phyloP scores from a whole-genome alignment of 1,284 basidiomycete genomes.

The Megacollybia platyphylla region DNA sequence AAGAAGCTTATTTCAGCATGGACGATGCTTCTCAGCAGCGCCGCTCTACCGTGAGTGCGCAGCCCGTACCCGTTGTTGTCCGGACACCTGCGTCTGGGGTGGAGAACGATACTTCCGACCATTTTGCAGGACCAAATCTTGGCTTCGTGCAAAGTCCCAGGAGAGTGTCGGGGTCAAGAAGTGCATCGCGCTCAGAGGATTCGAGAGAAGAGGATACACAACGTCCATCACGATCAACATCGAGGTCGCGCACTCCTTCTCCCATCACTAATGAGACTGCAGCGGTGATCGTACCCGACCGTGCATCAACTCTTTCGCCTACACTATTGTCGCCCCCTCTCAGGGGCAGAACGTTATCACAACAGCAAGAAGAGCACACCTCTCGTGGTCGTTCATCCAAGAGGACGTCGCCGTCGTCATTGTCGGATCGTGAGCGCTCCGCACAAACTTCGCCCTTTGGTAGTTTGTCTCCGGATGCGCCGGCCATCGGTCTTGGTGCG shows the following conservation, averaged over 20 bases:
- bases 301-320: neutral
- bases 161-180: slow-evolving; percentile 6
- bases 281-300: slow-evolving; percentile 9
- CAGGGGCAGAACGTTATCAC: slow-evolving; percentile 14
- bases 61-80: slow-evolving; percentile 9
- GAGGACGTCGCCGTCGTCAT: slow-evolving; percentile 34
- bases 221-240: slow-evolving; percentile 11
- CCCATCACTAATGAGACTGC: slow-evolving; percentile 19
- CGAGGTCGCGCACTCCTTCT: slow-evolving; percentile 27
- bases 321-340: slow-evolving; percentile 18
- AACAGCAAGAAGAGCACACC: slow-evolving; percentile 12
- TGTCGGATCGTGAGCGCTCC: slow-evolving; percentile 26
- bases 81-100: slow-evolving; percentile 10
- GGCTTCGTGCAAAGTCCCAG: slow-evolving; percentile 15
- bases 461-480: slow-evolving; percentile 46
- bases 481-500: slow-evolving; percentile 13
- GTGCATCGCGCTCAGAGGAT: slow-evolving; percentile 2
- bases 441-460: slow-evolving; percentile 30
- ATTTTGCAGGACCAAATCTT: slow-evolving; percentile 47
- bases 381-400: slow-evolving; percentile 41
- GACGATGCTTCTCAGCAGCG: slow-evolving; percentile 1
- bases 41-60: neutral
- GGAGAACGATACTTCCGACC: slow-evolving; percentile 42
- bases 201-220: slow-evolving; percentile 10
- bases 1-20: slow-evolving; percentile 10